These are phyloP conservation scores for Daldinia vernicosa DNA, from an alignment of 495 filamentous ascomycete species.

Conservation along the genomic window DNA sequence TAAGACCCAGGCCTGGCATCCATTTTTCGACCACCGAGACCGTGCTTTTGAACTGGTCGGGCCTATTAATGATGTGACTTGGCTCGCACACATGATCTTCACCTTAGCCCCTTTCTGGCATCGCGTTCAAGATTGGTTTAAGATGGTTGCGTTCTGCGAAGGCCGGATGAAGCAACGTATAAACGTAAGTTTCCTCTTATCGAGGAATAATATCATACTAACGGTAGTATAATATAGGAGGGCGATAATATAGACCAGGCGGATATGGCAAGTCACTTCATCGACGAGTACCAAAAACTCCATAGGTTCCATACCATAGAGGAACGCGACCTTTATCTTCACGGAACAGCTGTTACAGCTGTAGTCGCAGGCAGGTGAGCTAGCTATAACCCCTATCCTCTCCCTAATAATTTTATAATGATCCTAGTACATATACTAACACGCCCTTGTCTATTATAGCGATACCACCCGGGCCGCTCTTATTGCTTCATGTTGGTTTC, in stretches of 20 bases:
- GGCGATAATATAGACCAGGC: constrained; percentile 15
- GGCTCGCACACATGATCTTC: constrained; percentile 31
- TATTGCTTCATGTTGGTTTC: constrained; percentile 6
- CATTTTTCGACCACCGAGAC: constrained; percentile 24
- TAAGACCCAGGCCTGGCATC: background rate
- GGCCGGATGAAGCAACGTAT: constrained; percentile 21
- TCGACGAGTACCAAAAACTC: constrained; percentile 28
- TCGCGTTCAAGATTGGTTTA: constrained; percentile 24
- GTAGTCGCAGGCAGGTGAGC: constrained; percentile 38
- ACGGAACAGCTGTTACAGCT: constrained; percentile 33
- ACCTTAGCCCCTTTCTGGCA: constrained; percentile 21
- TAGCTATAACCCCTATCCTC: background rate
- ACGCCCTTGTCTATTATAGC: background rate
- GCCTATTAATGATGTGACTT: constrained; percentile 28
- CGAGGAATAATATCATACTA: background rate
- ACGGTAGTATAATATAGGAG: constrained; percentile 13
- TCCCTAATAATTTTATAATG: too few relatives aligned
- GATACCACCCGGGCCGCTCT: constrained; percentile 3
- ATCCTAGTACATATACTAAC: too few relatives aligned
- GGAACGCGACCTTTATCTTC: constrained; percentile 26
- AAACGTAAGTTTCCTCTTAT: constrained; percentile 1
- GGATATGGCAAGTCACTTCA: constrained; percentile 33
- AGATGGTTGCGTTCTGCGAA: constrained; percentile 33
- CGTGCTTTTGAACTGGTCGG: constrained; percentile 31
- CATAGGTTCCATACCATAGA: constrained; percentile 10